Conservation (phyloP, 305 asterid species). For the Fraxinus angustifolia region DNA sequence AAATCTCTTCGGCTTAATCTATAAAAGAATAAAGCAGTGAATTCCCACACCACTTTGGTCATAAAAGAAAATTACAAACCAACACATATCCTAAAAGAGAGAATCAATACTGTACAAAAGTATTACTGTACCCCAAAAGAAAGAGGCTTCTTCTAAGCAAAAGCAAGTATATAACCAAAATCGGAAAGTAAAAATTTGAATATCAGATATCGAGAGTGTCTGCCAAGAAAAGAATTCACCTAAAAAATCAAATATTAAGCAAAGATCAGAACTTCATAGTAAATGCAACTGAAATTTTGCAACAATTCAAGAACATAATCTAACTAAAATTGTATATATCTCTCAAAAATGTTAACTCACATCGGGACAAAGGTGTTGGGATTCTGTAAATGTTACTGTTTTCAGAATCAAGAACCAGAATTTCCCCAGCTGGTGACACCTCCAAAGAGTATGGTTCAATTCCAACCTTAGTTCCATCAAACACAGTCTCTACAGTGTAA, state of each 20-base stretch:
- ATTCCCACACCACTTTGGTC: slow-evolving; percentile 25
- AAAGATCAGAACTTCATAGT: slow-evolving; percentile 20
- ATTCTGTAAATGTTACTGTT: slow-evolving; percentile 83
- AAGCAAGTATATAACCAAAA: slow-evolving; percentile 37
- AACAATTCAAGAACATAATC: slow-evolving; percentile 3
- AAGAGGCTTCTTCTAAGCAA: slow-evolving; percentile 48
- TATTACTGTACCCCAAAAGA: slow-evolving; percentile 21
- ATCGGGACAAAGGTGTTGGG: slow-evolving; percentile 69
- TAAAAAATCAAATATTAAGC: slow-evolving; percentile 13
- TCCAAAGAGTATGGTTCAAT: slow-evolving; percentile 73
- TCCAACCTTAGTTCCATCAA: slow-evolving; percentile 91
- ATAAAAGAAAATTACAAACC: slow-evolving; percentile 35
- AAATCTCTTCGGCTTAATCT: slow-evolving; percentile 23
- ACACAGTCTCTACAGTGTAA: slow-evolving; percentile 85
- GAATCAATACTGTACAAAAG: slow-evolving; percentile 42
- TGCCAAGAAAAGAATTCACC: slow-evolving; percentile 37
- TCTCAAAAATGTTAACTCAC: slow-evolving; percentile 41
- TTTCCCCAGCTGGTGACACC: slow-evolving; percentile 66
- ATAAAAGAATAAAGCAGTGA: slow-evolving; percentile 43
- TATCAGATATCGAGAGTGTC: slow-evolving; percentile 29
- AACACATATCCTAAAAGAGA: slow-evolving; percentile 29
- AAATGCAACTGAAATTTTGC: neutral
- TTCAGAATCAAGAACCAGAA: slow-evolving; percentile 71
- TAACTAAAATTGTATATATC: neutral
- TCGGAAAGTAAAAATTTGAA: slow-evolving; percentile 22